These are phyloP conservation scores for Dryadomyces quercus-mongolicae DNA, from an alignment of 2,329 filamentous ascomycete species.

Conservation along the genomic window DNA sequence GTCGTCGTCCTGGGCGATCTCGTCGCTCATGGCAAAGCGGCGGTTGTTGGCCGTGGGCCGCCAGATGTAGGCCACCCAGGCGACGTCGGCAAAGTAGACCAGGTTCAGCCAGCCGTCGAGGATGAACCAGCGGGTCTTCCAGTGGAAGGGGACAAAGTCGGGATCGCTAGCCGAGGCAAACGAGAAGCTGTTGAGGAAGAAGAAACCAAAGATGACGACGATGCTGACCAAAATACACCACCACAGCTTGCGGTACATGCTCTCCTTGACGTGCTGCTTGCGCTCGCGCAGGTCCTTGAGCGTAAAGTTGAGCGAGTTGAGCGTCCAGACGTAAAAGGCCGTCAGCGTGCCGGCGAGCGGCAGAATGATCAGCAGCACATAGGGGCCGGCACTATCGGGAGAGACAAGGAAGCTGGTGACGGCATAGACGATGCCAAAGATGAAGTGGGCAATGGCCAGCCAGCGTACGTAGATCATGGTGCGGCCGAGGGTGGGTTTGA, in stretches of 20 bases:
- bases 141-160: conserved; percentile 90
- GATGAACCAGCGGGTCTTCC: conserved; percentile 96
- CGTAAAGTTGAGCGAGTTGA: conserved; percentile 87
- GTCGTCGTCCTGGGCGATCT: conserved; percentile 96
- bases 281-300: conserved; percentile 93
- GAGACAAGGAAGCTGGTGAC: conserved; percentile 81
- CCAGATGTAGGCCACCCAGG: conserved; percentile 92
- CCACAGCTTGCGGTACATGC: conserved; percentile 98
- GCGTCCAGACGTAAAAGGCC: conserved; percentile 96
- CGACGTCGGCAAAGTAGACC: conserved; percentile 88
- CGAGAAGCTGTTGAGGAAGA: conserved; percentile 95
- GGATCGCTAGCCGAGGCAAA: conserved; percentile 77
- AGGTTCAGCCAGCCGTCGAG: conserved; percentile 95
- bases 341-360: conserved; percentile 86
- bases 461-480: conserved; percentile 91
- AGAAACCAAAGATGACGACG: conserved; percentile 92
- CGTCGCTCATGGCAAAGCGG: conserved; percentile 96
- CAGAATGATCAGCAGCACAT: conserved; percentile 86
- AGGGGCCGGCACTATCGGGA: conserved; percentile 77
- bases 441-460: conserved; percentile 83
- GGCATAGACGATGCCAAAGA: conserved; percentile 89
- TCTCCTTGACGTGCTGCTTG: conserved; percentile 84
- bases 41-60: conserved; percentile 92
- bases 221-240: conserved; percentile 93
- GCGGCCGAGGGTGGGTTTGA: conserved; percentile 81